These are phyloP conservation scores for Eimeria acervulina DNA, from an alignment of 169 alveolate genomes.

Conservation along the genomic window DNA sequence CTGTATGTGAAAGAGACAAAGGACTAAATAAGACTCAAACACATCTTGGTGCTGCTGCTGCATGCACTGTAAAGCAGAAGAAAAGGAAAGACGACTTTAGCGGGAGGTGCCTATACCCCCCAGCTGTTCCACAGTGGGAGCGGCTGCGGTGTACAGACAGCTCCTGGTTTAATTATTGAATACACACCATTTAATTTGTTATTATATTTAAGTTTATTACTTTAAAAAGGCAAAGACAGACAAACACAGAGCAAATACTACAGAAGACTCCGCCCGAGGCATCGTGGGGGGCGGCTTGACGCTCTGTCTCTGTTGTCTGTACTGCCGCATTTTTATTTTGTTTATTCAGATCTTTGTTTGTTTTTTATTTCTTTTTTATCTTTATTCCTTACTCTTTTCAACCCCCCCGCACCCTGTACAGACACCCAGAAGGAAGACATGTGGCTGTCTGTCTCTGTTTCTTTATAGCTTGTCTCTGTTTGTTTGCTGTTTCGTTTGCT, in stretches of 20 bases:
- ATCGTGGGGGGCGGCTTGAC: slow-evolving; percentile 4
- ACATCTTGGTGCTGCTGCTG: neutral
- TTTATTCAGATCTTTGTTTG: neutral
- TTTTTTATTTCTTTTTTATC: neutral
- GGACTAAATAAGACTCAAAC: neutral
- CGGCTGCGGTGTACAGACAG: slow-evolving; percentile 22
- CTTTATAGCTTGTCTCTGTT: neutral
- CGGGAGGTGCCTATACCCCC: neutral
- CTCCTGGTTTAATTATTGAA: neutral
- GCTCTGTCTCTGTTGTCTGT: neutral
- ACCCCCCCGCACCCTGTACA: neutral
- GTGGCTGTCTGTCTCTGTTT: neutral
- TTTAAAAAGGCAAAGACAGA: neutral
- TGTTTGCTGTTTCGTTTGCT: no score
- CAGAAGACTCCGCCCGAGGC: neutral
- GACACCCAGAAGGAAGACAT: neutral
- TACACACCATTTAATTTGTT: neutral
- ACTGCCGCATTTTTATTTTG: neutral
- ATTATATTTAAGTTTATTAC: neutral
- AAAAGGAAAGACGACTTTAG: neutral
- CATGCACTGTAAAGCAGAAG: neutral
- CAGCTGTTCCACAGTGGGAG: slow-evolving; percentile 14
- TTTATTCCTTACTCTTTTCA: neutral
- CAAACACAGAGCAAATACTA: neutral
- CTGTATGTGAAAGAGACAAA: neutral